Evolutionary conservation across 2,329 filamentous ascomycete genomes (phyloP).

Genomic region (Colletotrichum sansevieriae): DNA sequence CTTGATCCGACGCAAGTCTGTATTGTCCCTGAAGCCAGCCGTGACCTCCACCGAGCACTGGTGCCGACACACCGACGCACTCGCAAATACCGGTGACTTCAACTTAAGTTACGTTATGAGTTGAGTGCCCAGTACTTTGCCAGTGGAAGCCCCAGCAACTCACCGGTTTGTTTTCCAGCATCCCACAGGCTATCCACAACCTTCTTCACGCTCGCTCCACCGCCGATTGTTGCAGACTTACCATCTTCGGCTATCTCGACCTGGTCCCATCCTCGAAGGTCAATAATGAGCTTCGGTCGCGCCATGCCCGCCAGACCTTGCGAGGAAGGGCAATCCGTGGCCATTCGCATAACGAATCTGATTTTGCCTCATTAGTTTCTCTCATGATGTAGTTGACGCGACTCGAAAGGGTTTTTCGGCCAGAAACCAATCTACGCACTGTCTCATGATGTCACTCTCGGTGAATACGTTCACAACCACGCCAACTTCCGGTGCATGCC

Average conservation of each 20-base stretch:
- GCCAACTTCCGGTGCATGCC: too few species aligned
- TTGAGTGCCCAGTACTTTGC: not conserved
- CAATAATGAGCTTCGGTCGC: conserved; percentile 42
- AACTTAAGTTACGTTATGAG: not conserved
- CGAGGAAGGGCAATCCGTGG: conserved; percentile 23
- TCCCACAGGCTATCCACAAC: conserved; percentile 26
- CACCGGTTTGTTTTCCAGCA: conserved; percentile 29
- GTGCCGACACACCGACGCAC: conserved; percentile 46
- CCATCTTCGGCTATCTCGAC: conserved; percentile 34
- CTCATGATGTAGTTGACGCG: too few species aligned
- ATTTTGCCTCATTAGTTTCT: too few species aligned
- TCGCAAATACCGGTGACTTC: conserved; percentile 45
- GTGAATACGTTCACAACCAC: conserved; percentile 26
- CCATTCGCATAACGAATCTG: conserved; percentile 13
- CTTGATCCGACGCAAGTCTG: conserved; percentile 48
- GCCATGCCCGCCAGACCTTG: conserved; percentile 42
- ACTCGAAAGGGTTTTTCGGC: too few species aligned
- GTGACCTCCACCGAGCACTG: conserved; percentile 41
- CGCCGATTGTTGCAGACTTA: conserved; percentile 35
- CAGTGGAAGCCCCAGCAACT: not conserved
- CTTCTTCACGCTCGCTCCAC: conserved; percentile 39
- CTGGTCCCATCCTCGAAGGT: conserved; percentile 43
- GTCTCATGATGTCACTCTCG: conserved; percentile 28
- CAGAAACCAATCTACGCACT: not conserved
- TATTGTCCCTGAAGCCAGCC: conserved; percentile 38